Conservation (phyloP, 73 alveolate genomes). For the Tetrahymena borealis region DNA sequence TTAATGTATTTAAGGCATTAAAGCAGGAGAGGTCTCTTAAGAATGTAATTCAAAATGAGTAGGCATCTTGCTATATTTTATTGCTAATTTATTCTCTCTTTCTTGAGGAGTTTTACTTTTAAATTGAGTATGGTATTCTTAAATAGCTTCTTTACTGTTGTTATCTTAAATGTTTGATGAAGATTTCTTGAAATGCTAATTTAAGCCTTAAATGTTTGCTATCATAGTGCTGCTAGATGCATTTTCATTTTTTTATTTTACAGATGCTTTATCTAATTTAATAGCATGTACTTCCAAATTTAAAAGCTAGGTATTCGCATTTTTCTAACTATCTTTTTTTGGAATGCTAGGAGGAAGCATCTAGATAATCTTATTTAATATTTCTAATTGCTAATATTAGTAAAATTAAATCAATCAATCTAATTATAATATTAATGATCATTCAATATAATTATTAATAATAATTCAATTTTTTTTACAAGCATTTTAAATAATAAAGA, state of each 20-base stretch:
- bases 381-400: no score
- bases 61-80: background rate
- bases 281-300: background rate
- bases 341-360: background rate
- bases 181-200: background rate
- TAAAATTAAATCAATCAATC: no score
- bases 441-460: no score
- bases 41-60: background rate
- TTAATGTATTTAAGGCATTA: background rate
- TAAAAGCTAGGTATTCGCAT: background rate
- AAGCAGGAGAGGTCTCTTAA: background rate
- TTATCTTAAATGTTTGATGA: background rate
- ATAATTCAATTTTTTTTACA: no score
- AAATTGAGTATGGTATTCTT: background rate
- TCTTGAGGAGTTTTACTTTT: background rate
- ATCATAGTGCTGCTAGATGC: background rate
- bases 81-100: background rate
- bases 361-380: no score
- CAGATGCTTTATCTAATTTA: background rate
- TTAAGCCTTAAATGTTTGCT: background rate
- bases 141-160: background rate
- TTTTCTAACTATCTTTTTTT: background rate
- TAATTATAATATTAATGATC: no score
- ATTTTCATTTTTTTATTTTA: background rate
- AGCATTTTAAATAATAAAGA: no score